A percentile compares a stretch with the other conserved stretches of the same genome.
Conservation (phyloP, 345 rosid species). For the Odontarrhena argentea region DNA sequence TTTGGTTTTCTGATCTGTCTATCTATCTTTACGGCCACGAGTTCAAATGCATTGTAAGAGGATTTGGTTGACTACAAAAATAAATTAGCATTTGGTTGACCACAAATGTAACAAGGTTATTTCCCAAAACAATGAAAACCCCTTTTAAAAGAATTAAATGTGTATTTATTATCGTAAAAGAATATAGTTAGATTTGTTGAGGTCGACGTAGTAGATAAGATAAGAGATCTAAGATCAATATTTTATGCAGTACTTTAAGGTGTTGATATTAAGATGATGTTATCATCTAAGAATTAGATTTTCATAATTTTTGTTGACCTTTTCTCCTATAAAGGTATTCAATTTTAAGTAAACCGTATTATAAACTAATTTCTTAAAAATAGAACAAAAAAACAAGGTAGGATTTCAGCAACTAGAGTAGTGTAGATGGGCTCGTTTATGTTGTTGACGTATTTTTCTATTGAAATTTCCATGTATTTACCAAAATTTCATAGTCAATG, state of each 20-base stretch:
- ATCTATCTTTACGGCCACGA: constrained; percentile 4
- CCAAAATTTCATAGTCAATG: constrained; percentile 17
- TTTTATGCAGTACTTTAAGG: background rate
- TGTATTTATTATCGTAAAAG: background rate
- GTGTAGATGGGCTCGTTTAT: too few relatives aligned
- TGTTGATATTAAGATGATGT: background rate
- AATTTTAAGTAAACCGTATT: too few relatives aligned
- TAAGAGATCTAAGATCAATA: constrained; percentile 10
- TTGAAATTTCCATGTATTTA: background rate
- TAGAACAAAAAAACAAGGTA: too few relatives aligned
- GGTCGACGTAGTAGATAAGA: constrained; percentile 1
- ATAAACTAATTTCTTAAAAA: too few relatives aligned
- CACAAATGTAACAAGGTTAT: constrained; percentile 2
- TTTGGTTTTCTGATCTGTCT: background rate
- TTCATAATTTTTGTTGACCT: background rate
- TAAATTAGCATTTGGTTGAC: background rate
- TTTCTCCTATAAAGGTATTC: too few relatives aligned
- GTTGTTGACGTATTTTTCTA: background rate
- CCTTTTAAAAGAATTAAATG: background rate
- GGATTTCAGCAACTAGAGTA: too few relatives aligned
- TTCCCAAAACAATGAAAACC: constrained; percentile 19
- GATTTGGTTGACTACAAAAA: background rate
- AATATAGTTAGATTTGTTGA: constrained; percentile 8
- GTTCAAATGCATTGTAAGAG: background rate
- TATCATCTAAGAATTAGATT: background rate